Conservation (phyloP, 306 rosid species). For the Lithocarpus polystachyus region DNA sequence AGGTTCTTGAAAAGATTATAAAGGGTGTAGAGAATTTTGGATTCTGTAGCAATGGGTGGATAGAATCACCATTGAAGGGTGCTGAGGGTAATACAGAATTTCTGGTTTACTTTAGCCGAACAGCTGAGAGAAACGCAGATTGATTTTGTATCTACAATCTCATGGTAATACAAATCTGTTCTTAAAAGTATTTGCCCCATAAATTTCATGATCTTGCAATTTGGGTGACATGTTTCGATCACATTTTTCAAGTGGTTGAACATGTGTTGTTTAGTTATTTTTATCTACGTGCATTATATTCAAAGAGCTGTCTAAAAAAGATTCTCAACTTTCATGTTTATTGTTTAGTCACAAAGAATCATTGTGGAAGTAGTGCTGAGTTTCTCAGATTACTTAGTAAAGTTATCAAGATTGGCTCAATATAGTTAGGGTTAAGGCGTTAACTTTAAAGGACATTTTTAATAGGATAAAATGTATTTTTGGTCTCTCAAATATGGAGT, state of each 20-base stretch:
- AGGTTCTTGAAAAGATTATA: slow-evolving; percentile 85
- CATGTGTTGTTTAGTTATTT: not conserved
- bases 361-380: not conserved
- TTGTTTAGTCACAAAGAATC: not conserved
- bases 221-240: not conserved
- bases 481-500: too few relatives aligned
- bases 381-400: not conserved
- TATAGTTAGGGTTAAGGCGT: too few relatives aligned
- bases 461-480: too few relatives aligned
- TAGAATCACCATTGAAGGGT: slow-evolving; percentile 89
- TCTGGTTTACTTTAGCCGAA: slow-evolving; percentile 65
- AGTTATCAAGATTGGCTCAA: not conserved
- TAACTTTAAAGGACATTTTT: too few relatives aligned
- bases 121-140: not conserved
- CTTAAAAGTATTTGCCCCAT: not conserved
- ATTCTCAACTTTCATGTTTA: not conserved
- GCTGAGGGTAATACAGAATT: slow-evolving; percentile 94
- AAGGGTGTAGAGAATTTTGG: slow-evolving; percentile 44
- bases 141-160: not conserved
- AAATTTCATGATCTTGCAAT: not conserved
- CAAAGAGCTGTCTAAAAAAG: not conserved
- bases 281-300: not conserved
- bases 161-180: not conserved
- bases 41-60: slow-evolving; percentile 75
- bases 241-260: not conserved